phyloP scores from a whole-genome alignment of 73 alveolate species.

The Tetrahymena elliotti region DNA sequence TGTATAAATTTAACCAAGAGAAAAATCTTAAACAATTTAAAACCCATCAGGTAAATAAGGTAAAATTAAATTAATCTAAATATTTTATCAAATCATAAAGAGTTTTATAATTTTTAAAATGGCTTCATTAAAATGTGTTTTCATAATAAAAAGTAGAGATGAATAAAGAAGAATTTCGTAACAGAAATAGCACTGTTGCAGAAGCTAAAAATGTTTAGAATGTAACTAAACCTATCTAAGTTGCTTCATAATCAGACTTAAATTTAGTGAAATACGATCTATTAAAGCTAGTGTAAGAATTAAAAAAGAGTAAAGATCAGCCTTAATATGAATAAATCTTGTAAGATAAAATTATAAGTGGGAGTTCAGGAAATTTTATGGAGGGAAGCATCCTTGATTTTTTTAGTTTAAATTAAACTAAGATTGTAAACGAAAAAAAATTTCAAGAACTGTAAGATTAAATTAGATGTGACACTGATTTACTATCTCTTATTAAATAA shows the following conservation, averaged over 20 bases:
- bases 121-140: background rate
- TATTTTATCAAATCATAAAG: background rate
- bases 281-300: background rate
- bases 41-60: background rate
- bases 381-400: background rate
- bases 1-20: background rate
- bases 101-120: no score
- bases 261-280: background rate
- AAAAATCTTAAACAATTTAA: background rate
- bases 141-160: background rate
- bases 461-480: background rate
- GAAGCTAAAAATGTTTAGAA: background rate
- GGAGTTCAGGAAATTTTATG: background rate
- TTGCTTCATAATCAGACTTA: background rate
- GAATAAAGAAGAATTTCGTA: background rate
- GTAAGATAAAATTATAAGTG: background rate
- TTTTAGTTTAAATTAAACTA: background rate
- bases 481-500: background rate
- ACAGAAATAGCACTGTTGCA: background rate
- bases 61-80: background rate
- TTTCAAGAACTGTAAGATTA: background rate
- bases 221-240: background rate
- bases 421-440: background rate
- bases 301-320: background rate
- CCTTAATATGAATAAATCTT: background rate